phyloP scores from a whole-genome alignment of 1,284 basidiomycete genomes.

The Trichosporon sp. region DNA sequence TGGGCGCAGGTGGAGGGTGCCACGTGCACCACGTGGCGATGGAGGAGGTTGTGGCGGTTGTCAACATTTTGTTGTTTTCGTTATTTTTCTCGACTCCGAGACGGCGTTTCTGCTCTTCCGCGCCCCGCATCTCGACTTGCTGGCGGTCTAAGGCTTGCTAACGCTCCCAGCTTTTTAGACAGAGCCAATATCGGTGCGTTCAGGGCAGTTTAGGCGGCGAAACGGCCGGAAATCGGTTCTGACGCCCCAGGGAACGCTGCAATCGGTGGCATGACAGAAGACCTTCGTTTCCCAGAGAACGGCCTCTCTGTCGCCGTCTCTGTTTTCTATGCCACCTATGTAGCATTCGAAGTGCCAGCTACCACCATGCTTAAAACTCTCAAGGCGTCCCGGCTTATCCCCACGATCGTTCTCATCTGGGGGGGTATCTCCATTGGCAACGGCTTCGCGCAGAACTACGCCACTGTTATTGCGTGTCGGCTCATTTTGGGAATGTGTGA shows the following conservation, averaged over 20 bases:
- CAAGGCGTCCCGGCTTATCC: constrained; percentile 15
- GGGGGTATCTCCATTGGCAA: constrained; percentile 28
- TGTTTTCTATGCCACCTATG: constrained; percentile 31
- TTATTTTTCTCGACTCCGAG: no score
- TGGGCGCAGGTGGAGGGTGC: no score
- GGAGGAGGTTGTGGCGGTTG: no score
- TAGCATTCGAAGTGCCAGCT: constrained; percentile 34
- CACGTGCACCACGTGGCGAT: no score
- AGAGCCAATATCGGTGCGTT: background rate
- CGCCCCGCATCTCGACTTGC: background rate
- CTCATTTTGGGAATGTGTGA: constrained; percentile 34
- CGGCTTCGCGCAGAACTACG: constrained; percentile 18
- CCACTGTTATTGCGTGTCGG: constrained; percentile 22
- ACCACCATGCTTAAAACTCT: constrained; percentile 30
- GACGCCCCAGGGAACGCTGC: constrained; percentile 12
- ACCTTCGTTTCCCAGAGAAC: constrained; percentile 8
- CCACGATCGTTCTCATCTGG: constrained; percentile 23
- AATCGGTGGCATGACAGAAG: constrained; percentile 9
- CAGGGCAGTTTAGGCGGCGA: no score
- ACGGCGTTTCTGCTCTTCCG: no score
- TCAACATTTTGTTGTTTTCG: no score
- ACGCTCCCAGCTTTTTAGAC: background rate
- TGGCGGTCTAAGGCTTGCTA: background rate
- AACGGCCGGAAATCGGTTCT: background rate
- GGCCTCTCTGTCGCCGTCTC: constrained; percentile 12